phyloP scores from a whole-genome alignment of 2,329 filamentous ascomycete species.

The Colletotrichum costaricense region DNA sequence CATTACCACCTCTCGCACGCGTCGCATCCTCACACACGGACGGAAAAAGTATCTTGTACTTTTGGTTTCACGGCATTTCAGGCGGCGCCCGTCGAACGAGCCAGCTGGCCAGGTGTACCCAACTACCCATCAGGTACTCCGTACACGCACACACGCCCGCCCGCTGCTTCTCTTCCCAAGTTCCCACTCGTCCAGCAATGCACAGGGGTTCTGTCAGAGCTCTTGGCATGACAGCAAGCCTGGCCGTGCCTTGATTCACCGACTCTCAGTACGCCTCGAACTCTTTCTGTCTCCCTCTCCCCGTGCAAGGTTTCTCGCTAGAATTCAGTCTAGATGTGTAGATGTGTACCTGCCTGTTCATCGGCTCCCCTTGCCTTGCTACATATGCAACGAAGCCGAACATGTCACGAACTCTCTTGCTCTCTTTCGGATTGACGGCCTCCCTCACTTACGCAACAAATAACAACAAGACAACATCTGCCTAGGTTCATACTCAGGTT shows the following conservation, averaged over 20 bases:
- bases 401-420: neutral
- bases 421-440: neutral
- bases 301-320: neutral
- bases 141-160: neutral
- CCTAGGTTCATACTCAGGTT: too few relatives aligned
- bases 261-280: neutral
- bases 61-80: constrained; percentile 17
- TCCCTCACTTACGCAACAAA: neutral
- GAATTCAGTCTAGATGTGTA: too few relatives aligned
- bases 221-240: constrained; percentile 35
- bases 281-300: neutral
- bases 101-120: constrained; percentile 14
- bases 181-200: constrained; percentile 12
- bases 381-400: constrained; percentile 2
- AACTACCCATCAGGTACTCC: neutral
- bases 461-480: neutral
- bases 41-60: constrained; percentile 15
- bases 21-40: neutral
- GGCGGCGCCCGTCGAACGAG: neutral
- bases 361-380: neutral
- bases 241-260: constrained; percentile 32
- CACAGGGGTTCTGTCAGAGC: constrained; percentile 20
- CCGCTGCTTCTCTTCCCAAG: neutral
- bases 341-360: neutral
- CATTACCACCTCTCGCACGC: neutral